Conservation (phyloP, 805 yeast species). For the Suhomyces kilbournensis region DNA sequence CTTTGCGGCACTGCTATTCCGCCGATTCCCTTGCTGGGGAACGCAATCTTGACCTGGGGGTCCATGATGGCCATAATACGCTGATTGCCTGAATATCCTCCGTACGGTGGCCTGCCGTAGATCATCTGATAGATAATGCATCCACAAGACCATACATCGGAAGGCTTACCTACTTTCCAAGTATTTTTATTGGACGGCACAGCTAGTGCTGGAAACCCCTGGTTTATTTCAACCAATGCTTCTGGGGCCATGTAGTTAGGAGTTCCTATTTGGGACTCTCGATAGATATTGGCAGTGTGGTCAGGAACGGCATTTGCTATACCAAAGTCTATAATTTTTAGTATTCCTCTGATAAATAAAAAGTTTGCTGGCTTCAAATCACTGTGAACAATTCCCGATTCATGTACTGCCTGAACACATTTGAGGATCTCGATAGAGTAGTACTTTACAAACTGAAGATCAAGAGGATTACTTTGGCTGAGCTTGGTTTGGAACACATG, state of each 20-base stretch:
- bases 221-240: conserved; percentile 64
- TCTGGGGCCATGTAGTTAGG: conserved; percentile 99
- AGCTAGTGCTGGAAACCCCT: conserved; percentile 24
- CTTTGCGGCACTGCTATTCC: conserved; percentile 63
- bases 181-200: conserved; percentile 24
- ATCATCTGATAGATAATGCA: conserved; percentile 94
- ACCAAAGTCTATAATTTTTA: conserved; percentile 93
- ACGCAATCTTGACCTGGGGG: conserved; percentile 69
- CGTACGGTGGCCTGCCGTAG: conserved; percentile 91
- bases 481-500: conserved; percentile 64
- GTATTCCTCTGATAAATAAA: conserved; percentile 73
- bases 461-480: conserved; percentile 40
- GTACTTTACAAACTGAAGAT: conserved; percentile 72
- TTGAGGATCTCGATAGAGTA: conserved; percentile 74
- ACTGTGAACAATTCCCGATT: conserved; percentile 79
- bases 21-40: conserved; percentile 61
- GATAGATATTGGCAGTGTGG: conserved; percentile 82
- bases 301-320: conserved; percentile 93
- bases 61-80: conserved; percentile 82
- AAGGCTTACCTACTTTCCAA: conserved; percentile 87
- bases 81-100: conserved; percentile 69
- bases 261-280: conserved; percentile 91
- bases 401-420: conserved; percentile 87
- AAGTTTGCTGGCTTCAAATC: conserved; percentile 70
- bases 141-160: conserved; percentile 98